Base-by-base conservation (phyloP, 1,139 yeast genomes). In the Tardiomyces depauwii region DNA sequence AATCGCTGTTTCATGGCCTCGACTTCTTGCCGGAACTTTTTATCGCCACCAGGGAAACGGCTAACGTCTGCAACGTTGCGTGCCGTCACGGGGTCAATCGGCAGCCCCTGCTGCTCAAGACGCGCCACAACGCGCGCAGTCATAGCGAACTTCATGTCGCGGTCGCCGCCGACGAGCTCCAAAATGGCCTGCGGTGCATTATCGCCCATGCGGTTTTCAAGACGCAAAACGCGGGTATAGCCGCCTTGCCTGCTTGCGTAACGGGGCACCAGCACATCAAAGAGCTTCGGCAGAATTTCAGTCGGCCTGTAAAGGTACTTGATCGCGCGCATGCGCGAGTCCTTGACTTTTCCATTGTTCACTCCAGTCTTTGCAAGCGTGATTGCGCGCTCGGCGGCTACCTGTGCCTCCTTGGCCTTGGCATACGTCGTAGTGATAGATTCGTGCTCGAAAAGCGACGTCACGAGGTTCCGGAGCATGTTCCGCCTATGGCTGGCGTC, bases 191-290 rank as follows among this genome's bases (percentile, higher is more conserved):
- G 91, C 19, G 93, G 91, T 0, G 97, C 96, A 53, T 82, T 83
- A 62, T 93, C 98, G 54, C 91, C 93, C 45, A 82, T 66, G 56
- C 98, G 74, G 30, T 93, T 88, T 63, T 91, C 97, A 52, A 93
- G 70, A 56, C 78, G 80, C 54, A 89, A 68, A 49, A 89, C 78
- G 53, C 98, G 76, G 13, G 97, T 88, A 68, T 82, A 91, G 1
- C 97, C 97, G 51, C 87, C 85, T 1, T 67, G 62, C 64, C 96
- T 74, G 30, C 66, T 59, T 9, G 70, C 62, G 60, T 84, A 89
- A 54, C 95, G 72, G 39, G 74, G 67, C 2, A 77, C 76, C 42
- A 88, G 69, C 43, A 78, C 88, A 14, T 71, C 73, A 49, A 84
- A 71, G 42, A 91, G 67, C 61, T 83, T 87, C 19, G 82, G 78